Conservation (phyloP, 352 stramenopile genomes). For the Blastocystis sp. region DNA sequence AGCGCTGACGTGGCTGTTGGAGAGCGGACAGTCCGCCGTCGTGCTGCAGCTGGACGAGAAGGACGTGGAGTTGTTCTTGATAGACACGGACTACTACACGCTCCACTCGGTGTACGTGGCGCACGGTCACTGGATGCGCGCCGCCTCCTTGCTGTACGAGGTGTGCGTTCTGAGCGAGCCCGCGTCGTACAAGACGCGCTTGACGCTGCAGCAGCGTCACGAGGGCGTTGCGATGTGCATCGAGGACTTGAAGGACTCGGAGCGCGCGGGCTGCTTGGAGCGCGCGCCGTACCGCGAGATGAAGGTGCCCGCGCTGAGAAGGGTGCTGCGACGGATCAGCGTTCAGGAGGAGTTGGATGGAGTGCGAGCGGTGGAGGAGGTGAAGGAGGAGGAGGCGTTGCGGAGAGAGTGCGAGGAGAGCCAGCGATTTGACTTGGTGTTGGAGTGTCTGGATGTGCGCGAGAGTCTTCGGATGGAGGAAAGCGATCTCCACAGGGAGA, state of each 20-base stretch:
- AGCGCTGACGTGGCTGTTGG: not conserved
- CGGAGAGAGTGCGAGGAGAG: not conserved
- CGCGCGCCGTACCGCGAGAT: constrained; percentile 27
- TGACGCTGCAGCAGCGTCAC: constrained; percentile 16
- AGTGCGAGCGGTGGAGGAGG: not conserved
- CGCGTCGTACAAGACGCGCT: not conserved
- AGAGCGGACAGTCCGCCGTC: not conserved
- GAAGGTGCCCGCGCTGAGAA: not conserved
- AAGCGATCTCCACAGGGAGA: too few relatives aligned
- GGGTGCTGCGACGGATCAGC: not conserved
- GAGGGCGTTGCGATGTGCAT: not conserved
- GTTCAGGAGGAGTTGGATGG: not conserved
- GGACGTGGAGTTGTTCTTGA: constrained; percentile 15
- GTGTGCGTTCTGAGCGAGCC: not conserved
- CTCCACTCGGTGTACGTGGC: constrained; percentile 26
- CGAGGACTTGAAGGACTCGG: not conserved
- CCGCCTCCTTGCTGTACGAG: constrained; percentile 21
- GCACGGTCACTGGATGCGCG: not conserved
- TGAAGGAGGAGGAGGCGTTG: not conserved
- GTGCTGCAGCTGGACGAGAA: not conserved
- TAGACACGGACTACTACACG: not conserved
- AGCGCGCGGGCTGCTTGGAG: not conserved
- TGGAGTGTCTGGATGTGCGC: constrained; percentile 9
- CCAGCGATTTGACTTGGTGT: not conserved
- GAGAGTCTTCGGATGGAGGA: too few relatives aligned